Evolutionary conservation across 768 basidiomycete species (phyloP).

Genomic region (Boletus rex-veris): DNA sequence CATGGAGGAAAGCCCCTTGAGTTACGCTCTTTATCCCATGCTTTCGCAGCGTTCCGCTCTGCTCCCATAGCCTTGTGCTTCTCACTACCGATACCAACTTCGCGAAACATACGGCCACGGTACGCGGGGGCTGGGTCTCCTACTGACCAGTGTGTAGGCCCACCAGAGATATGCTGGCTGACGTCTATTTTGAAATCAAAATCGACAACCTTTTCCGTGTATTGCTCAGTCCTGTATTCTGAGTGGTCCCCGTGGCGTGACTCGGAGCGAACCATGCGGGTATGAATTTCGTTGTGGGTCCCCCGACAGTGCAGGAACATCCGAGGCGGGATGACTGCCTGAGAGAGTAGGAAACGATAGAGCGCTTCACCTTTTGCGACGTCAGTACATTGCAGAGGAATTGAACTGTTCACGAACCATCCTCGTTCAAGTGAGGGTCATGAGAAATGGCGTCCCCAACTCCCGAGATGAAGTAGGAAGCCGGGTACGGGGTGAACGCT

Average conservation of each 20-base stretch:
- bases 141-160: conserved; percentile 54
- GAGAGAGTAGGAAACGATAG: conserved; percentile 67
- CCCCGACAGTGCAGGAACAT: conserved; percentile 50
- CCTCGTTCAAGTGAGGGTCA: conserved; percentile 63
- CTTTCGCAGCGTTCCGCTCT: conserved; percentile 42
- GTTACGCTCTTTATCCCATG: conserved; percentile 43
- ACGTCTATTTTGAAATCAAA: conserved; percentile 69
- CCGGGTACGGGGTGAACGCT: conserved; percentile 57
- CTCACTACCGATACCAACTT: conserved; percentile 43
- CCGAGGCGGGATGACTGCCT: conserved; percentile 44
- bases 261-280: conserved; percentile 39
- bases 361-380: conserved; percentile 55
- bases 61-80: conserved; percentile 40
- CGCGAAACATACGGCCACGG: conserved; percentile 57
- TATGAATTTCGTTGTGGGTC: conserved; percentile 51
- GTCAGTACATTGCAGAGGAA: conserved; percentile 1
- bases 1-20: conserved; percentile 54
- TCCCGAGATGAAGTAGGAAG: conserved; percentile 50
- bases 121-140: conserved; percentile 62
- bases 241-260: conserved; percentile 33
- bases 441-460: conserved; percentile 61
- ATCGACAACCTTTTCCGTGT: conserved; percentile 59
- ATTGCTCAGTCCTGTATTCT: conserved; percentile 41
- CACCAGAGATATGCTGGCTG: conserved; percentile 38
- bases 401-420: conserved; percentile 39